Evolutionary conservation across 306 rosid species (phyloP), one percentile per base, ranked within the genome.

Genomic region (Prunus persica): DNA sequence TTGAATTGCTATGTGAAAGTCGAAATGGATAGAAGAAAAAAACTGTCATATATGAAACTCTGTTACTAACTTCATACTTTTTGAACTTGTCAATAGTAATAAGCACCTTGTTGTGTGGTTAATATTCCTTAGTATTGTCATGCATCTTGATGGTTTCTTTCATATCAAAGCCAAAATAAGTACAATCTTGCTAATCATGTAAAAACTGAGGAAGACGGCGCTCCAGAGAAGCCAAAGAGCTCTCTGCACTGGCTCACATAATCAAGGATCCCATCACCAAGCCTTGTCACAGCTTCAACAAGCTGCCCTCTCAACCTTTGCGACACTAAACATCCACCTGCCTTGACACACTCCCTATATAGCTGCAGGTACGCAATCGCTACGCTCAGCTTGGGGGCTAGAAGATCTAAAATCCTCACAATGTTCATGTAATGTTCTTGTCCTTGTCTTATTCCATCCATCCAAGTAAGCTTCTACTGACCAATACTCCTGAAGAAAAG

Each of bases 381-480:
- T 55, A 19, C 61, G 27, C 61, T 55, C 27, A 55, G 24, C 11
- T n/a, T 10, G n/a, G 25, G 12, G 27, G 27, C 11, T n/a, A 19
- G 61, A 19, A 55, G 25, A 55, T 9, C 7, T 11, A 19, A 55
- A 55, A 55, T 8, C 13, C 25, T 55, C 61, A 55, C 27, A 55
- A 55, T 19, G 61, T 55, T n/a, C 60, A 6, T 55, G 12, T 55
- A 55, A n/a, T 55, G 60, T n/a, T 19, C 27, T 55, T 55, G 61
- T n/a, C 27, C 61, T 55, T 55, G 27, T n/a, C 5, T 7, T n/a
- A 4, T 55, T n/a, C 27, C 27, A 1, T n/a, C n/a, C n/a, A n/a
- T n/a, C 61, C 9, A 8, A 54, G 4, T 16, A 54, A 55, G 96
- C 96, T 27, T 78, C 82, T 73, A 86, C 89, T 4, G 91, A 86